Evolutionary conservation across 371 early-diverging fungal genomes (phyloP), one percentile per base, ranked within the genome.

Genomic region (Apophysomyces variabilis): DNA sequence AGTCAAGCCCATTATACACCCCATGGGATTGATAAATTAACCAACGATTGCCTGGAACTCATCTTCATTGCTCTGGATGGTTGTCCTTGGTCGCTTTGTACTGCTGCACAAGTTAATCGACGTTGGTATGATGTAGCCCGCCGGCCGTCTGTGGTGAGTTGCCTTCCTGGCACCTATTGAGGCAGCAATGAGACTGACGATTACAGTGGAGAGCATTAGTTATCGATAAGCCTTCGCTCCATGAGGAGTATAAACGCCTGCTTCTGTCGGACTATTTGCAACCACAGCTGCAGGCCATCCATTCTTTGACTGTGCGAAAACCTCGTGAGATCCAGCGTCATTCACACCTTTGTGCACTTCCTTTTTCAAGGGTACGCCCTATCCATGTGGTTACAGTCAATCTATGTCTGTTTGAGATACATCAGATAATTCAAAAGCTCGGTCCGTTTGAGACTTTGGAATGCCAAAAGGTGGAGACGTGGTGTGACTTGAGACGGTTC

Each of bases 121-220:
- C 66, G 50, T 13, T 65, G 66, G 66, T 60, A 47, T 18, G 50
- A n/a, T 7, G 32, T 65, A 14, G 60, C 47, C 4, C 66, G 59
- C 16, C 66, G 60, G 39, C 50, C 58, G 8, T 38, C 43, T 35
- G 16, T 65, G 66, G 66, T 65, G 60, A 65, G 66, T 56, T 7
- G 16, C 54, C 45, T 38, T 62, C n/a, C 26, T 60, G 39, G 21
- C 18, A 9, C 13, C 39, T 18, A 26, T 13, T 35, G 32, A 61
- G 36, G 26, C 11, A 13, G 50, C 9, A 8, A 50, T 38, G 38
- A 38, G 16, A 36, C 16, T 37, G 8, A 38, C n/a, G 14, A 41
- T 36, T 38, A 58, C 18, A 65, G 66, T 65, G 66, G 66, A 35
- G 66, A 32, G 32, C 32, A 26, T 47, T 65, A 21, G 41, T 58